Evolutionary conservation across 2,329 filamentous ascomycete species (phyloP), one percentile per base, ranked within the genome.

Genomic region (Curvularia sp.): DNA sequence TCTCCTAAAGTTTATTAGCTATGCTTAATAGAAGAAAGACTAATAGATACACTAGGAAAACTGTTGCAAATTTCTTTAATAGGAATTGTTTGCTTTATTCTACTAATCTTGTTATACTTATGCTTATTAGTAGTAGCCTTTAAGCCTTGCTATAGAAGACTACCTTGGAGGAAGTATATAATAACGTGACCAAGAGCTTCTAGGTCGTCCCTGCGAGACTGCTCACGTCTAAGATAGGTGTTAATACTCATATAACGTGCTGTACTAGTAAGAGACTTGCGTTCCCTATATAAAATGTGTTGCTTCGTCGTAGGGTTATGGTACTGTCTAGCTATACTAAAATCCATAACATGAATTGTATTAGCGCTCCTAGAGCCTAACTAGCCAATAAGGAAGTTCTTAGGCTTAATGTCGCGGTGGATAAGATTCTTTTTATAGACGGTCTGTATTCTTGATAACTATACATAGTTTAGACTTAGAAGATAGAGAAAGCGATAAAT

Each of bases 201-300:
- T 58, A 99, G 83, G 77, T 99, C 95, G 78, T 99, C 95, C 79
- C 95, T 86, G 75, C 95, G 89, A 56, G 94, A 98, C 78, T 99
- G 95, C 77, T 99, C 95, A 59, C 95, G 89, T 53, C 95, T 95
- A 66, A 98, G 81, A 84, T 99, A 95, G 55, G 95, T 99, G 81
- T 99, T 99, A 86, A 99, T 98, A 81, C 92, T 96, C 95, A 98
- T 98, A 80, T 99, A 99, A 76, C 95, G 87, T 62, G 95, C 95
- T 57, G 95, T 99, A 63, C 95, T 95, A 3, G 94, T 98, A 59
- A 99, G 83, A 5, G 94, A 97, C 81, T 99, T 99, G 72, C 95
- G 88, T 82, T 98, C 95, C 73, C 95, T 87, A 79, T 98, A 98
- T 12, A 95, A 93, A 68, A 98, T 98, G 80, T 99, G 95, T 79